Percentiles rank a stretch among this genome's conserved stretches.
Evolutionary conservation across 441 rosid species (phyloP).

Genomic region (Adansonia rubrostipa): DNA sequence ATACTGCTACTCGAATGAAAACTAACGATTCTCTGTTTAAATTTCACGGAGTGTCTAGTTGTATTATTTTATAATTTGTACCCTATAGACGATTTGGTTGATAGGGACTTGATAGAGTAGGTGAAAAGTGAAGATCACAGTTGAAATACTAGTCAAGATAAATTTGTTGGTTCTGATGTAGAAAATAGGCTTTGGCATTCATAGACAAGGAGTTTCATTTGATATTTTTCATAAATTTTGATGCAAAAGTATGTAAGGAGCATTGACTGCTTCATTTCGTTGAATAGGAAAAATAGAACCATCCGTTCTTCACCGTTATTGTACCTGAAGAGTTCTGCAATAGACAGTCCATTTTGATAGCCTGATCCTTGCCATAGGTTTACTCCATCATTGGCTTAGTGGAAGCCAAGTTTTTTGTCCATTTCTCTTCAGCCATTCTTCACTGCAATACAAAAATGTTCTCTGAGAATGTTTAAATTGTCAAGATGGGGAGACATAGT

Average conservation of each 20-base stretch:
- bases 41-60: not conserved
- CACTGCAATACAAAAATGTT: slow-evolving; percentile 41
- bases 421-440: slow-evolving; percentile 83
- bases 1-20: not conserved
- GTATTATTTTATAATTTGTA: slow-evolving; percentile 7
- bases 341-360: slow-evolving; percentile 78
- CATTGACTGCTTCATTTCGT: slow-evolving; percentile 49
- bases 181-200: not conserved
- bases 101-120: not conserved
- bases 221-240: not conserved
- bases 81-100: not conserved
- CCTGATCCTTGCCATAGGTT: slow-evolving; percentile 71
- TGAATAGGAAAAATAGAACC: slow-evolving; percentile 69
- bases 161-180: slow-evolving; percentile 3
- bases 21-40: not conserved
- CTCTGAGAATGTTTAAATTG: not conserved
- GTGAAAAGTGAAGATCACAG: slow-evolving; percentile 5
- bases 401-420: slow-evolving; percentile 56
- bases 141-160: not conserved
- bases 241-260: not conserved
- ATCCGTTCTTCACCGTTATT: slow-evolving; percentile 86
- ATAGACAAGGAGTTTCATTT: not conserved
- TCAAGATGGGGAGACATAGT: not conserved
- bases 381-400: slow-evolving; percentile 67
- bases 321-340: slow-evolving; percentile 81